These are phyloP conservation scores for Cercospora sp. DNA, from an alignment of 2,329 filamentous ascomycete species.

Conservation along the genomic window DNA sequence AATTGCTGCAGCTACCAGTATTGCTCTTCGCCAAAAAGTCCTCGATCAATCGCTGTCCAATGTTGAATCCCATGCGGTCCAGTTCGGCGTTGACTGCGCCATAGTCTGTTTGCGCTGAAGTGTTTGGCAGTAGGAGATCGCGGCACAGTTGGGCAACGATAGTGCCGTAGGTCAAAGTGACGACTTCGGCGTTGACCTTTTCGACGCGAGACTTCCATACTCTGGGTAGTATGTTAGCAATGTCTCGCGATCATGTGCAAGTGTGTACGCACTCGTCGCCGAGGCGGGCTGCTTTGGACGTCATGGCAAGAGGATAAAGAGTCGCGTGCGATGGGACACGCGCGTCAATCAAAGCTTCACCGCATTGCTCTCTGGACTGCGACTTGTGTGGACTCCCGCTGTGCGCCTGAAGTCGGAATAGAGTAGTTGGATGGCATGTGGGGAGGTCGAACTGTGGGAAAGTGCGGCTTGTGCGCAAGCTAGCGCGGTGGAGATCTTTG, in stretches of 20 bases:
- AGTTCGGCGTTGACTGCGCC: conserved; percentile 95
- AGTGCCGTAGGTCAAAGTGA: conserved; percentile 95
- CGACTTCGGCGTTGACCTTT: conserved; percentile 96
- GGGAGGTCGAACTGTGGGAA: not conserved
- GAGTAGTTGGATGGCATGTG: not conserved
- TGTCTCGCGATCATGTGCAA: not conserved
- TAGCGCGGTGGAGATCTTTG: conserved; percentile 2
- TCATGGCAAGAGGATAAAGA: conserved; percentile 38
- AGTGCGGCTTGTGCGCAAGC: not conserved
- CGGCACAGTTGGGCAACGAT: conserved; percentile 96
- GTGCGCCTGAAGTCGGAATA: conserved; percentile 10
- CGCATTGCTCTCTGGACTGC: conserved; percentile 27
- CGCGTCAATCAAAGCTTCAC: conserved; percentile 27
- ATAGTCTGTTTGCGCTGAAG: conserved; percentile 73
- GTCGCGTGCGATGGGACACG: conserved; percentile 23
- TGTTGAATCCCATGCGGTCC: conserved; percentile 99
- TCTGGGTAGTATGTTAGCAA: conserved; percentile 52
- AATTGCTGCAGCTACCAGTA: conserved; percentile 84
- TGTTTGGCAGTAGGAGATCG: conserved; percentile 62
- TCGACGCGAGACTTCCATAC: conserved; percentile 95
- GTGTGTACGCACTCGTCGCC: conserved; percentile 68
- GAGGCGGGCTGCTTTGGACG: conserved; percentile 67
- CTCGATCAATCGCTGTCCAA: conserved; percentile 90
- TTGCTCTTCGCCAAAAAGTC: conserved; percentile 97
- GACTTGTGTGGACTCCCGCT: not conserved